A percentile compares a stretch with the other conserved stretches of the same genome.
phyloP scores from a whole-genome alignment of 768 basidiomycete genomes.

The Suillus tomentosus region DNA sequence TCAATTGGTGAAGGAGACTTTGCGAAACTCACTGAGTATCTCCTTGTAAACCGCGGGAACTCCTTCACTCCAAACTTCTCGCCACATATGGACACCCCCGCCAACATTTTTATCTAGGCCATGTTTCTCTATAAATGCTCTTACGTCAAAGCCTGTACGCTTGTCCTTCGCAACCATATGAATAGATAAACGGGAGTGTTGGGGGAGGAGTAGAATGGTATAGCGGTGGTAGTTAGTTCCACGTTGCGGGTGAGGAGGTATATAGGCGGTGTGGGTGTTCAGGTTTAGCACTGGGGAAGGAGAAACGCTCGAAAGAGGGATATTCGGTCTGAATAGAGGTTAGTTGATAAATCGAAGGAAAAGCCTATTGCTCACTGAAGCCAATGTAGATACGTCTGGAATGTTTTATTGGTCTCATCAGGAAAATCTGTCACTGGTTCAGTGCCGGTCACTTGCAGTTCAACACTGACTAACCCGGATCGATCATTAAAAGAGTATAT shows the following conservation, averaged over 20 bases:
- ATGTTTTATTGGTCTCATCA: constrained; percentile 63
- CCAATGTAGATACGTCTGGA: constrained; percentile 82
- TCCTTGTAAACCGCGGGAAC: constrained; percentile 68
- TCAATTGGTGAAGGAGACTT: background rate
- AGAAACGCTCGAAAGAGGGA: constrained; percentile 68
- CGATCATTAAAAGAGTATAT: constrained; percentile 89
- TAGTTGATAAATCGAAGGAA: constrained; percentile 15
- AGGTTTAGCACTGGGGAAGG: constrained; percentile 40
- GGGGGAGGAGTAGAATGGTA: constrained; percentile 72
- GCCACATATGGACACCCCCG: constrained; percentile 83
- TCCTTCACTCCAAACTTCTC: constrained; percentile 70
- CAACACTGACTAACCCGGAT: constrained; percentile 63
- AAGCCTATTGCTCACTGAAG: constrained; percentile 57
- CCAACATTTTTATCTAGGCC: constrained; percentile 54
- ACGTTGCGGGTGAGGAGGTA: constrained; percentile 90
- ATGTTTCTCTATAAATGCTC: constrained; percentile 60
- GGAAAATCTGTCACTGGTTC: constrained; percentile 66
- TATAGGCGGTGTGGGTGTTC: constrained; percentile 68
- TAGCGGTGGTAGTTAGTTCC: constrained; percentile 94
- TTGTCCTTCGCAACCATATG: constrained; percentile 46
- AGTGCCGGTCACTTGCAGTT: constrained; percentile 5
- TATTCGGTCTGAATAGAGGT: constrained; percentile 63
- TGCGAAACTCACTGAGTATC: constrained; percentile 58
- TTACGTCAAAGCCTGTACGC: constrained; percentile 65
- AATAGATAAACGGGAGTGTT: constrained; percentile 50